Evolutionary conservation across 2,329 filamentous ascomycete species (phyloP), one percentile per base, ranked within the genome.

Genomic region (Phoma herbarum): DNA sequence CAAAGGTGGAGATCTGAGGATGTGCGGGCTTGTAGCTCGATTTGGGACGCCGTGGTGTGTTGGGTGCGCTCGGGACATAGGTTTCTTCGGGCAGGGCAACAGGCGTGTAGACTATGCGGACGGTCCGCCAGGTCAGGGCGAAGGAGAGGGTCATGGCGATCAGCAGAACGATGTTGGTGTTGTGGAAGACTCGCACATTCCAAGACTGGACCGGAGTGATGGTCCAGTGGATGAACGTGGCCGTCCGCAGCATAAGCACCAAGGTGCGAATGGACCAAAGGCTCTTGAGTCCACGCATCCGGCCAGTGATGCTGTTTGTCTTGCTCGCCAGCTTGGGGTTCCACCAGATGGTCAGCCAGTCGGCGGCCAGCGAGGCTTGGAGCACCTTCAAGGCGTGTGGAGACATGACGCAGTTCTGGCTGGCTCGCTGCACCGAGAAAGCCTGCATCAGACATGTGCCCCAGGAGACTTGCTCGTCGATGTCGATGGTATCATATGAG

Each of bases 251-350:
- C 6, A 83, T 70, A 11, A 91, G 70, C 22, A 88, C 81, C 29
- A 89, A 71, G 1, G 83, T 71, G 68, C 93, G 90, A 60, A 89
- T 84, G 1, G 81, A 82, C 70, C 91, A 91, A 83, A 90, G 90
- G 50, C 86, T 82, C 3, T 81, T 79, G 12, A 91, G 82, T 0
- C 88, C 88, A 3, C 83, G 72, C 29, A 91, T 80, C 56, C 72
- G 67, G 16, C 72, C 73, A 2, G 71, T 67, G 85, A 87, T 61
- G 79, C 83, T 26, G 81, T 85, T 71, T 84, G 89, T 53, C 86
- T 88, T 84, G 66, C 88, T 82, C 31, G 85, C 82, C 63, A 90
- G 85, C 58, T 84, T 84, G 0, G 88, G 88, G 61, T 91, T 91
- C 89, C 89, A 91, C 83, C 86, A 89, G 12, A 84, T 75, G 3